phyloP scores from a whole-genome alignment of 2,329 filamentous ascomycete species.

The Ascochyta viciae-villosae region DNA sequence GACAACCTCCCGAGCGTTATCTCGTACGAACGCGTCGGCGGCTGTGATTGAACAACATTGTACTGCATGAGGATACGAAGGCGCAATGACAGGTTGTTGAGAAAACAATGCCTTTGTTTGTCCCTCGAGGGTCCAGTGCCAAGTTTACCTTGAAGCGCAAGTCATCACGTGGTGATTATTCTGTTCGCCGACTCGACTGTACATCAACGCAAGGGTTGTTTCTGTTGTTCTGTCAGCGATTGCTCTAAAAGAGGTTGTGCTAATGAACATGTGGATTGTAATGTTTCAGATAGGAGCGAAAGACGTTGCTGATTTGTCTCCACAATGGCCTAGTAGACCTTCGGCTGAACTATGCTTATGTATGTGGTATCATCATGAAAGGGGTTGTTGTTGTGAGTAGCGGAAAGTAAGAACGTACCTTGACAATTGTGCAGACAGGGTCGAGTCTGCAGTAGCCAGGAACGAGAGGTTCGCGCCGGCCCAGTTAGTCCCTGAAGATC shows the following conservation, averaged over 20 bases:
- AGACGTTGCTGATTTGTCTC: constrained; percentile 51
- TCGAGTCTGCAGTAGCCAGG: constrained; percentile 7
- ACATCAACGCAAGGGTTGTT: not conserved
- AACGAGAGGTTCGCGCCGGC: constrained; percentile 24
- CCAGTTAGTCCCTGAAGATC: constrained; percentile 22
- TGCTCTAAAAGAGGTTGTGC: constrained; percentile 4
- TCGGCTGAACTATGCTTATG: constrained; percentile 56
- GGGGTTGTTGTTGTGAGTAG: constrained; percentile 7
- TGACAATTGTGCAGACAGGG: not conserved
- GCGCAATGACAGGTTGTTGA: constrained; percentile 9
- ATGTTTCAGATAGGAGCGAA: constrained; percentile 53
- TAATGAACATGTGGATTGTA: not conserved
- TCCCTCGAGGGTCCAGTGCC: not conserved
- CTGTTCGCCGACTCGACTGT: not conserved
- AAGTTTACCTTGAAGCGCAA: constrained; percentile 5
- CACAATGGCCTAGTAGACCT: constrained; percentile 46
- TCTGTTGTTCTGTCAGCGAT: constrained; percentile 9
- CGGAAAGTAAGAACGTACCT: constrained; percentile 33
- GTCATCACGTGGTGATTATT: not conserved
- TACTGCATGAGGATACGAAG: constrained; percentile 10
- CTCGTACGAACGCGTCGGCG: constrained; percentile 26
- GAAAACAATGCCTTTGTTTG: constrained; percentile 20
- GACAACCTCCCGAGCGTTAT: constrained; percentile 9
- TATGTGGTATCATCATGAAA: constrained; percentile 49
- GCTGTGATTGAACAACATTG: constrained; percentile 14